Conservation (phyloP, 768 basidiomycete genomes). For the Leccinum uliginosum region DNA sequence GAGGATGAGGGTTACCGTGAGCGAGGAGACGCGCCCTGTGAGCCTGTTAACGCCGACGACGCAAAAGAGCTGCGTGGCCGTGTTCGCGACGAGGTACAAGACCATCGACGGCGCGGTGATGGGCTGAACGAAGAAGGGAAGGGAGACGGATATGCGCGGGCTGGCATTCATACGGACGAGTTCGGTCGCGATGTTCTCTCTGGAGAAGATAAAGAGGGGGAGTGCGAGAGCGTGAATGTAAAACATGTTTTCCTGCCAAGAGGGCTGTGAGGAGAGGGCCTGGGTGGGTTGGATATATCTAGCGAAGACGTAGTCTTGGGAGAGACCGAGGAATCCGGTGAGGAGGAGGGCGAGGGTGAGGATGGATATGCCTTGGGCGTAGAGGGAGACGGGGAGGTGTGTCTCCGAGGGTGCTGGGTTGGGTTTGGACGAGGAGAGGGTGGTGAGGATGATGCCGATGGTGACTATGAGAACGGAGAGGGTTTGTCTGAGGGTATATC, state of each 20-base stretch:
- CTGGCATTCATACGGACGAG: conserved; percentile 12
- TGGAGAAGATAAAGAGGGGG: conserved; percentile 65
- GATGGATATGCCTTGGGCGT: conserved; percentile 68
- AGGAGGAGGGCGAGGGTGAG: conserved; percentile 75
- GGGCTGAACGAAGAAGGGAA: conserved; percentile 10
- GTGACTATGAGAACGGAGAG: conserved; percentile 79
- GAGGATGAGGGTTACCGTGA: conserved; percentile 76
- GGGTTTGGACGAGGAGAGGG: conserved; percentile 63
- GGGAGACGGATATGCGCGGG: conserved; percentile 8
- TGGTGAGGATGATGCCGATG: conserved; percentile 72
- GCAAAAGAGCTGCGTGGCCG: conserved; percentile 80
- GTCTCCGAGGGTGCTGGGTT: conserved; percentile 1
- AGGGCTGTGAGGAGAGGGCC: conserved; percentile 17
- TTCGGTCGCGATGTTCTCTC: conserved; percentile 41
- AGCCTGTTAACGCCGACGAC: conserved; percentile 84
- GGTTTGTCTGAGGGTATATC: conserved; percentile 63
- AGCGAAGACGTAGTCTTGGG: conserved; percentile 76
- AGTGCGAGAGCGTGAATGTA: conserved; percentile 81
- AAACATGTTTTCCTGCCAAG: conserved; percentile 92
- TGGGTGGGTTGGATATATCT: conserved; percentile 36
- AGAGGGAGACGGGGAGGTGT: conserved; percentile 30
- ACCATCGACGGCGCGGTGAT: conserved; percentile 54
- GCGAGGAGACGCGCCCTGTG: conserved; percentile 67
- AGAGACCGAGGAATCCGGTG: conserved; percentile 75
- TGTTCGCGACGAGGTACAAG: conserved; percentile 67